A percentile compares a stretch with the other conserved stretches of the same genome.
These are phyloP conservation scores for Plasmodium gallinaceum DNA, from an alignment of 169 alveolate genomes.

Conservation along the genomic window DNA sequence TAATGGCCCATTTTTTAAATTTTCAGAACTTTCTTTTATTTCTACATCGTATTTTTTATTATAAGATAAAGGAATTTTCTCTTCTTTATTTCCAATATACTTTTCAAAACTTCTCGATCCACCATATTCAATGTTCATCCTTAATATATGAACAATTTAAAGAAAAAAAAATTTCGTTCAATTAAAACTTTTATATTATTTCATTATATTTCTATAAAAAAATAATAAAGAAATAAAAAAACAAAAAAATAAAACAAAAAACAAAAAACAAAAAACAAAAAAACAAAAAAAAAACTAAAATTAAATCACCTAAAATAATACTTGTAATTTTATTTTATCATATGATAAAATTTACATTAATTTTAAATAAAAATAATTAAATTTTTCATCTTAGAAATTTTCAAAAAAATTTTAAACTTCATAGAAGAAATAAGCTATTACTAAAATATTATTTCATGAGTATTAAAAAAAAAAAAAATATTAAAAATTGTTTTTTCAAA, in stretches of 20 bases:
- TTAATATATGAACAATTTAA: slow-evolving; percentile 14
- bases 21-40: slow-evolving; percentile 31
- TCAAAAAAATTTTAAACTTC: too few species aligned
- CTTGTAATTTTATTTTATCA: too few species aligned
- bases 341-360: too few species aligned
- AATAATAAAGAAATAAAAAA: background rate
- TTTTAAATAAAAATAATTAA: too few species aligned
- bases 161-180: background rate
- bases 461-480: too few species aligned
- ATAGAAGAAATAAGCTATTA: too few species aligned
- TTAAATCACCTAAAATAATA: background rate
- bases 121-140: slow-evolving; percentile 69
- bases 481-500: too few species aligned
- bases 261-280: background rate
- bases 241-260: background rate
- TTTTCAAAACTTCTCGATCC: slow-evolving; percentile 18
- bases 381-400: too few species aligned
- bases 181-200: background rate
- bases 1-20: slow-evolving; percentile 1
- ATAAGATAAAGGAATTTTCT: slow-evolving; percentile 35
- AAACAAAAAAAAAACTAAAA: background rate
- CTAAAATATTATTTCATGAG: too few species aligned
- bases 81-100: slow-evolving; percentile 44
- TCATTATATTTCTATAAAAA: background rate
- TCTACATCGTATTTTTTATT: slow-evolving; percentile 60